phyloP scores from a whole-genome alignment of 495 filamentous ascomycete genomes.

The Hypoxylon intermedium region DNA sequence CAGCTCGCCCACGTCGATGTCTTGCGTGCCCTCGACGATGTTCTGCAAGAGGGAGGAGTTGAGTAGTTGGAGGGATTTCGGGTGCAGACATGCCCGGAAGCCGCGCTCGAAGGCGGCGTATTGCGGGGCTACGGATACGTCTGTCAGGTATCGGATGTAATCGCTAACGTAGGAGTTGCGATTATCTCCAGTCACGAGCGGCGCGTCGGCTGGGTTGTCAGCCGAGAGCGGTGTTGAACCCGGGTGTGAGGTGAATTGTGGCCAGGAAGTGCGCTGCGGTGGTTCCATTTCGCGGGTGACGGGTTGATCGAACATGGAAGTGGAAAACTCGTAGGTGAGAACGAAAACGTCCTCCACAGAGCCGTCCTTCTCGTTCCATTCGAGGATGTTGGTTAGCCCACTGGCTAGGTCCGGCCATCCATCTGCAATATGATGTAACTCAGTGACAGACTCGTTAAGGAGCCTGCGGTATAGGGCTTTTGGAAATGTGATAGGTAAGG shows the following conservation, averaged over 20 bases:
- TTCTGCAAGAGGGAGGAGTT: conserved; percentile 72
- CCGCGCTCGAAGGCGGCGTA: conserved; percentile 80
- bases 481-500: conserved; percentile 87
- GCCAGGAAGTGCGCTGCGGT: conserved; percentile 45
- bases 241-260: conserved; percentile 44
- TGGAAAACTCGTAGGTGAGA: conserved; percentile 84
- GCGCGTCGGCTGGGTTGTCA: conserved; percentile 57
- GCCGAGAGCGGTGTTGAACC: conserved; percentile 38
- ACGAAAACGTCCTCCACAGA: conserved; percentile 81
- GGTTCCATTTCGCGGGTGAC: conserved; percentile 58
- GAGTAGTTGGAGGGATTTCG: conserved; percentile 72
- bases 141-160: conserved; percentile 85
- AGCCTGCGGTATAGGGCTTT: conserved; percentile 82
- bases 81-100: conserved; percentile 79
- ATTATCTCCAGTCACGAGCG: conserved; percentile 76
- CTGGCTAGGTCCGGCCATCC: conserved; percentile 84
- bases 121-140: conserved; percentile 77
- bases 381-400: conserved; percentile 71
- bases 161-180: conserved; percentile 80
- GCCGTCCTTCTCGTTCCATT: conserved; percentile 76
- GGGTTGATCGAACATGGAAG: conserved; percentile 68
- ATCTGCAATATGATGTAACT: conserved; percentile 77
- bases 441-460: conserved; percentile 67
- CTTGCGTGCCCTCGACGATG: conserved; percentile 80
- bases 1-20: conserved; percentile 77